Base-by-base conservation (phyloP, 2,329 filamentous ascomycete genomes). In the Paecilomyces dactylethromorphus region DNA sequence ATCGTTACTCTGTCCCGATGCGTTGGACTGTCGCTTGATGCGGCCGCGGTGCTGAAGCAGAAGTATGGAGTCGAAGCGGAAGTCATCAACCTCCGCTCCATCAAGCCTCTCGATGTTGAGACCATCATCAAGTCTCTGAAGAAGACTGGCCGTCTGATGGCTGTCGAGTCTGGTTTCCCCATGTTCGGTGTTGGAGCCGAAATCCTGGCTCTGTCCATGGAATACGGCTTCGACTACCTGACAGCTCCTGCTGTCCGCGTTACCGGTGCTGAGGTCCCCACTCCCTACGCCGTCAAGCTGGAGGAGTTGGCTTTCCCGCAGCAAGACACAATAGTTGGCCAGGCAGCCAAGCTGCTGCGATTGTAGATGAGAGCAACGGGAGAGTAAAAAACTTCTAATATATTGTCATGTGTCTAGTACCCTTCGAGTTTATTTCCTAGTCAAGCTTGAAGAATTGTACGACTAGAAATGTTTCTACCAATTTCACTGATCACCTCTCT, bases 191-290 rank as follows among this genome's bases (percentile, higher is more conserved):
- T 99, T 67, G 85, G 88, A 60, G 85, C 93, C 59, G 94, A 99
- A 81, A 92, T 99, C 69, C 85, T 99, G 64, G 94, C 94, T 60
- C 82, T 97, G 61, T 88, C 91, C 63, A 96, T 96, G 89, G 94
- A 99, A 81, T 99, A 97, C 78, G 92, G 86, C 64, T 99, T 97
- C 74, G 94, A 99, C 81, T 97, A 96, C 82, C 88, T 99, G 65
- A 88, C 97, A 71, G 91, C 92, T 58, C 94, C 94, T 54, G 94
- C 92, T 62, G 89, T 93, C 77, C 88, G 94, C 77, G 87, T 99
- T 71, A 97, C 94, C 60, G 94, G 94, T 75, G 93, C 94, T 65
- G 94, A 99, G 76, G 94, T 99, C 12, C 94, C 94, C 55, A 99
- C 94, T 7, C 94, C 94, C 39, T 97, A 99, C 74, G 93, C 94